Evolutionary conservation across 371 early-diverging fungal species (phyloP).

Genomic region (Apophysomyces ossiformis): DNA sequence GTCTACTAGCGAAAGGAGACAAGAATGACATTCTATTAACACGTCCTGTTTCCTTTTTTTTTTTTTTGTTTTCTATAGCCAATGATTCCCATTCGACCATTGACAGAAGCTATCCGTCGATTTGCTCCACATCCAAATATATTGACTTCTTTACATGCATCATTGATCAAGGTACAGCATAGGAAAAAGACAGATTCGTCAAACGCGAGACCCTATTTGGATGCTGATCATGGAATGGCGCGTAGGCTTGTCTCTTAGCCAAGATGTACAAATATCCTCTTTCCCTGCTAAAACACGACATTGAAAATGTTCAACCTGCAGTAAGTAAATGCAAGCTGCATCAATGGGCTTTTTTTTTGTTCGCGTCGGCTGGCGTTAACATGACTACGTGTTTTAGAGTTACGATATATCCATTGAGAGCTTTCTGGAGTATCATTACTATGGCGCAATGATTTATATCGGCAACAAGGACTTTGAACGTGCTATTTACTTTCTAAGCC

Average conservation of each 20-base stretch:
- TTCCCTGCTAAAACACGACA: conserved; percentile 59
- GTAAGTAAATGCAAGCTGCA: conserved; percentile 26
- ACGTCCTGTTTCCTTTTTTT: background rate
- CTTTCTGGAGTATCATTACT: conserved; percentile 79
- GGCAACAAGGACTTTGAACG: conserved; percentile 67
- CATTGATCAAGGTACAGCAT: conserved; percentile 51
- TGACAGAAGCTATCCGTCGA: conserved; percentile 45
- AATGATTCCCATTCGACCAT: conserved; percentile 45
- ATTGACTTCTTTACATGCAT: conserved; percentile 64
- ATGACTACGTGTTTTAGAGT: conserved; percentile 12
- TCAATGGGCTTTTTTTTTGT: no score
- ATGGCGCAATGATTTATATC: conserved; percentile 76
- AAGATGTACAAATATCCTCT: conserved; percentile 65
- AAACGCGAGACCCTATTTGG: background rate
- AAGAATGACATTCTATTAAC: no score
- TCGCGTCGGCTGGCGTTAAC: no score
- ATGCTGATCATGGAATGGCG: background rate
- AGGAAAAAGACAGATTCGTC: conserved; percentile 9
- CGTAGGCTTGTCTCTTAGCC: conserved; percentile 61
- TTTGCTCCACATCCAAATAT: conserved; percentile 33
- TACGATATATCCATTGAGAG: conserved; percentile 51
- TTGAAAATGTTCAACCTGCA: conserved; percentile 58
- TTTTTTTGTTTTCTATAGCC: conserved; percentile 31
- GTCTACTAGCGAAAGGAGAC: no score
- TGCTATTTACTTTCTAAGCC: conserved; percentile 66